Evolutionary conservation across 768 basidiomycete species (phyloP), one percentile per base, ranked within the genome.

Genomic region (Pseudohyphozyma bogoriensis): DNA sequence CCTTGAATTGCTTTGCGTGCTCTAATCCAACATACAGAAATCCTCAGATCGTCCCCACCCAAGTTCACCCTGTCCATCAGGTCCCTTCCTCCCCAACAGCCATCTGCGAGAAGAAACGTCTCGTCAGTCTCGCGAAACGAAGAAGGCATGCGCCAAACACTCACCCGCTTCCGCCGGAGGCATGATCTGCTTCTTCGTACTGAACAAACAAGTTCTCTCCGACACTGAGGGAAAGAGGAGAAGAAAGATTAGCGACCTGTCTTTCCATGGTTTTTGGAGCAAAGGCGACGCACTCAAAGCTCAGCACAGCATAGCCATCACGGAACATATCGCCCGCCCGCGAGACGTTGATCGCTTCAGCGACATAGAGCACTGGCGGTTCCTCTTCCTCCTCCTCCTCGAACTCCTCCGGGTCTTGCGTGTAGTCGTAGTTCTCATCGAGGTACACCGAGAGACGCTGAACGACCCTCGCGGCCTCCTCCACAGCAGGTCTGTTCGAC

Each of bases 41-140:
- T 66, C 56, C 44, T 66, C 65, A 1, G 61, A 58, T 22, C 65
- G 10, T 2, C 15, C 58, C 65, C 65, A 66, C 4, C 65, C 65
- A 16, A 63, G 33, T 0, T 20, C 13, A 13, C 40, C 51, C 18
- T 52, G 32, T 20, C 58, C 52, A 5, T 15, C 52, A 12, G n/a
- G n/a, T n/a, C 52, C 39, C 37, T 51, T 55, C 12, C 65, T 26
- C 1, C 65, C 61, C 24, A 66, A 56, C 22, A 66, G 53, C 65
- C 65, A 66, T n/a, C n/a, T n/a, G n/a, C n/a, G n/a, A n/a, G n/a
- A n/a, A n/a, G n/a, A n/a, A n/a, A n/a, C n/a, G n/a, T n/a, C n/a
- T n/a, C n/a, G n/a, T n/a, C n/a, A n/a, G n/a, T n/a, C n/a, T n/a
- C n/a, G n/a, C n/a, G n/a, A n/a, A n/a, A n/a, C n/a, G n/a, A n/a